Evolutionary conservation across 2,329 filamentous ascomycete genomes (phyloP).

Genomic region (Fusarium illudens): DNA sequence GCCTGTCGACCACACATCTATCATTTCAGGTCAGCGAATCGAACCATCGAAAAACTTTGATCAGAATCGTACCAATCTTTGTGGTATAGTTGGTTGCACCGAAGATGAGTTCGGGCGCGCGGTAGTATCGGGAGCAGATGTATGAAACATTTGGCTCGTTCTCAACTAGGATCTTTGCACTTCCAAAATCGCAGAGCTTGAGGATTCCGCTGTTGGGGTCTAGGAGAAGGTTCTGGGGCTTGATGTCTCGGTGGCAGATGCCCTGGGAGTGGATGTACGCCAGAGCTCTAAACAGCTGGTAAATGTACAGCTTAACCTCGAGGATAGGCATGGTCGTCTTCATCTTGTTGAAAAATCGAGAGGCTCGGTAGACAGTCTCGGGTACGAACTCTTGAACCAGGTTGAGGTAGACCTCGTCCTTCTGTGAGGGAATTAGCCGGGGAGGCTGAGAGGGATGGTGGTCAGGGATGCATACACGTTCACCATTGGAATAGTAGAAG

Average conservation of each 20-base stretch:
- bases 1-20: conserved; percentile 99
- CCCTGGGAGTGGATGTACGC: conserved; percentile 99
- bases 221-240: conserved; percentile 95
- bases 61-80: conserved; percentile 84
- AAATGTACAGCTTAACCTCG: conserved; percentile 99
- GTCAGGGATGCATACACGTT: conserved; percentile 72
- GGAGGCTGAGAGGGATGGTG: not conserved
- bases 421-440: conserved; percentile 58
- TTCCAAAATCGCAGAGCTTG: conserved; percentile 98
- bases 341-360: conserved; percentile 99
- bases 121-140: conserved; percentile 99
- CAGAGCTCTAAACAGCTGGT: conserved; percentile 97
- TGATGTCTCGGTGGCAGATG: conserved; percentile 99
- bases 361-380: conserved; percentile 97
- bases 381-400: conserved; percentile 98
- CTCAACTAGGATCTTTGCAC: conserved; percentile 97
- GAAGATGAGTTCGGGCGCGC: conserved; percentile 97
- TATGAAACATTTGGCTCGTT: conserved; percentile 99
- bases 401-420: conserved; percentile 99
- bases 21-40: conserved; percentile 60
- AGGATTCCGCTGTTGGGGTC: conserved; percentile 91
- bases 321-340: conserved; percentile 99
- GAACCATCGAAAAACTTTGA: not conserved
- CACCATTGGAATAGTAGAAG: conserved; percentile 99
- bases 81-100: conserved; percentile 99